Base-by-base conservation (phyloP, 2,329 filamentous ascomycete genomes). In the Arthrobotrys megalospora region DNA sequence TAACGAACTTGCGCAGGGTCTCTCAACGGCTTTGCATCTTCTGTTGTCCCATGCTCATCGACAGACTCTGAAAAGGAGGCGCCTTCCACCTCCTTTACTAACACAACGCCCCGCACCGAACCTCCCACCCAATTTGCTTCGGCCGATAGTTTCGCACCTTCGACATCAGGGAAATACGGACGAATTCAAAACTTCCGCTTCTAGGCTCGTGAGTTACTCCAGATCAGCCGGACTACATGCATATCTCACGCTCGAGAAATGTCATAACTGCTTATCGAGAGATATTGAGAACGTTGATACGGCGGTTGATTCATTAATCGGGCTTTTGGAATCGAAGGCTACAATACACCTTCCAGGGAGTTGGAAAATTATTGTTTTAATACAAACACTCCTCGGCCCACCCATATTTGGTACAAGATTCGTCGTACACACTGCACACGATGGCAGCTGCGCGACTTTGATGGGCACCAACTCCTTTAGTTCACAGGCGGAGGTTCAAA, bases 1-100 rank as follows among this genome's bases (percentile, higher is more conserved):
- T 58, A 85, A 88, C 81, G 80, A 82, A 43, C 83, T 92, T 24
- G 92, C 93, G 1, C 88, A 94, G 82, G 87, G 88, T 6, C 86
- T 93, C 32, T 88, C 89, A 1, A 86, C 92, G 62, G 88, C 89
- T 0, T 87, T 97, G 2, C 90, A 93, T 47, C 87, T 97, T 21
- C 87, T 97, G 1, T 89, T 98, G 6, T 89, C 89, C 60, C 91
- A 94, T 80, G 90, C 92, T 1, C 95, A 98, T 83, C 89, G 91
- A 8, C 89, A 92, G 82, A 94, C 91, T 80, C 89, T 93, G 77
- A 86, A 90, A 45, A 88, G 88, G 50, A 89, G 94, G 67, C 91
- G 91, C 0, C 88, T 90, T 34, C 86, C 90, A 0, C 90, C 91
- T 7, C 85, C 86, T 6, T 88, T 90, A 5, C 82, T 90, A 76